Evolutionary conservation across 129 eudicot genomes (phyloP).

Genomic region (Kitagawia praeruptora): DNA sequence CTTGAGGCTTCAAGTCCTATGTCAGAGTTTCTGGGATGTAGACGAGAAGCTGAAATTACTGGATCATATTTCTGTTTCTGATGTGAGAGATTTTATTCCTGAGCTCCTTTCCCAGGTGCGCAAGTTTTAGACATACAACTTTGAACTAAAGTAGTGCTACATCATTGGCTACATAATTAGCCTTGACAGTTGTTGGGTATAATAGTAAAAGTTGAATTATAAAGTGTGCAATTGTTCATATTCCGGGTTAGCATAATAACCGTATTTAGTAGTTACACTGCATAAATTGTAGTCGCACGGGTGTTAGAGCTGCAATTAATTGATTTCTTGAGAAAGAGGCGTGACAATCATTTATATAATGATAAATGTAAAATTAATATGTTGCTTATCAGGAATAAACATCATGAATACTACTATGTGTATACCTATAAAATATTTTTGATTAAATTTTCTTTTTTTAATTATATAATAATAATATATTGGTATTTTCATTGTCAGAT

Average conservation of each 20-base stretch:
- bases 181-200: not conserved
- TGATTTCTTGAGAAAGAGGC: not conserved
- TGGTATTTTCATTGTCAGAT: too few species aligned
- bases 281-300: not conserved
- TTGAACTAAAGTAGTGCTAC: not conserved
- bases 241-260: not conserved
- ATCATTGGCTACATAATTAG: not conserved
- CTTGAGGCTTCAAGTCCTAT: conserved; percentile 77
- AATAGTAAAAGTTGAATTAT: not conserved
- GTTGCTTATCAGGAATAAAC: not conserved
- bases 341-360: not conserved
- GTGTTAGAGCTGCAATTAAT: not conserved
- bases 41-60: conserved; percentile 74
- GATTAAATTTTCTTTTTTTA: too few species aligned
- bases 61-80: conserved; percentile 49
- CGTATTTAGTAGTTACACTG: not conserved
- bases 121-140: not conserved
- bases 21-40: conserved; percentile 79
- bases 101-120: conserved; percentile 76
- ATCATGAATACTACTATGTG: not conserved
- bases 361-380: not conserved
- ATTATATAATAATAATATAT: too few species aligned
- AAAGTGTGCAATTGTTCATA: not conserved
- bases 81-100: conserved; percentile 61
- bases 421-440: too few species aligned